Conservation (phyloP, 352 stramenopile genomes). For the Elongisporangium anandrum region DNA sequence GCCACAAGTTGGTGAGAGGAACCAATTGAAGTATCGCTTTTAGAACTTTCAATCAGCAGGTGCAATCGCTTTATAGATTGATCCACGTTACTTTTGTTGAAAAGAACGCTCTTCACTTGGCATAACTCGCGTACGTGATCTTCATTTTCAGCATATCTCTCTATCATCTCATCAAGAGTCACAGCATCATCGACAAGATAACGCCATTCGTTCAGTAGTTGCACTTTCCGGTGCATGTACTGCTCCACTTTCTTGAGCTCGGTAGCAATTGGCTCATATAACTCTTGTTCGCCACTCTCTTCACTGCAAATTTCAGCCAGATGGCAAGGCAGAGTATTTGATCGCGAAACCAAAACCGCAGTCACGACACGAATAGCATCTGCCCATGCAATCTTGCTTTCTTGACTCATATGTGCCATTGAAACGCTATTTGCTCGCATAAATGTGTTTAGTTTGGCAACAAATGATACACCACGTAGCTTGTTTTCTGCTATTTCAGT, state of each 20-base stretch:
- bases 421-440: constrained; percentile 10
- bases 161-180: constrained; percentile 37
- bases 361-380: constrained; percentile 15
- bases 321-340: constrained; percentile 5
- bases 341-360: constrained; percentile 14
- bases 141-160: constrained; percentile 46
- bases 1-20: constrained; percentile 28
- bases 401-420: background rate
- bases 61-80: constrained; percentile 35
- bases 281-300: constrained; percentile 4
- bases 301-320: background rate
- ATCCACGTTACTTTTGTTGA: constrained; percentile 29
- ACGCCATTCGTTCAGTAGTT: constrained; percentile 61
- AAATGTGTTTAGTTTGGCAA: constrained; percentile 14
- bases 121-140: constrained; percentile 49
- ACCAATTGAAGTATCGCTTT: background rate
- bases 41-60: constrained; percentile 9
- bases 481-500: constrained; percentile 17
- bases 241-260: constrained; percentile 45
- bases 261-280: constrained; percentile 26
- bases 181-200: constrained; percentile 40
- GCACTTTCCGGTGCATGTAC: constrained; percentile 60
- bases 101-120: constrained; percentile 30
- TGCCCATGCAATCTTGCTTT: constrained; percentile 13
- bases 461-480: constrained; percentile 13